phyloP scores from a whole-genome alignment of 805 yeast species.

The Scheffersomyces stipitis region DNA sequence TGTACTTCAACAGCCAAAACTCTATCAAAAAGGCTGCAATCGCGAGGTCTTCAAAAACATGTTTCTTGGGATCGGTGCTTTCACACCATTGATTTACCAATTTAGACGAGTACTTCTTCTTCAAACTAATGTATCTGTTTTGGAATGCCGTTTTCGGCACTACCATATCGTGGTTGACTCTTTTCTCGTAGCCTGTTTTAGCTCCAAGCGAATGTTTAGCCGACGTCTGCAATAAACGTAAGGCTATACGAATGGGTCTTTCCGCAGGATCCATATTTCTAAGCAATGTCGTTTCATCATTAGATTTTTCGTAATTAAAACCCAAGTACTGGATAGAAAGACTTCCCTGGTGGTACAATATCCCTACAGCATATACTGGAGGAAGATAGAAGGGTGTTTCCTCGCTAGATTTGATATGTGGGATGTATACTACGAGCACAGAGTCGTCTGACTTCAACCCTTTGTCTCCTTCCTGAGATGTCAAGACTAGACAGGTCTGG shows the following conservation, averaged over 20 bases:
- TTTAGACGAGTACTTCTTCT: constrained; percentile 74
- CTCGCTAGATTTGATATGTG: constrained; percentile 61
- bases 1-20: constrained; percentile 60
- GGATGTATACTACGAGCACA: constrained; percentile 68
- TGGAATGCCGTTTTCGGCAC: constrained; percentile 84
- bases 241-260: constrained; percentile 79
- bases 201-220: constrained; percentile 82
- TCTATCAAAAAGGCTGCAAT: constrained; percentile 93
- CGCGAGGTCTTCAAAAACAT: constrained; percentile 93
- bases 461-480: constrained; percentile 19
- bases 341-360: constrained; percentile 47
- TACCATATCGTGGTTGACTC: constrained; percentile 85
- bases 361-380: constrained; percentile 73
- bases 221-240: constrained; percentile 75
- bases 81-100: constrained; percentile 88
- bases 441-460: constrained; percentile 25
- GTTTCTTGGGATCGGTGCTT: constrained; percentile 91
- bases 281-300: constrained; percentile 9
- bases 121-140: constrained; percentile 73
- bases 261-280: constrained; percentile 43
- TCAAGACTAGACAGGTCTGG: constrained; percentile 72
- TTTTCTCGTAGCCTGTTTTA: constrained; percentile 78
- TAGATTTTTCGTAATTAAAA: constrained; percentile 32
- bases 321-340: constrained; percentile 79
- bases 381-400: constrained; percentile 91